Base-by-base conservation (phyloP, 257 asterid genomes). In the Plectranthus barbatus region DNA sequence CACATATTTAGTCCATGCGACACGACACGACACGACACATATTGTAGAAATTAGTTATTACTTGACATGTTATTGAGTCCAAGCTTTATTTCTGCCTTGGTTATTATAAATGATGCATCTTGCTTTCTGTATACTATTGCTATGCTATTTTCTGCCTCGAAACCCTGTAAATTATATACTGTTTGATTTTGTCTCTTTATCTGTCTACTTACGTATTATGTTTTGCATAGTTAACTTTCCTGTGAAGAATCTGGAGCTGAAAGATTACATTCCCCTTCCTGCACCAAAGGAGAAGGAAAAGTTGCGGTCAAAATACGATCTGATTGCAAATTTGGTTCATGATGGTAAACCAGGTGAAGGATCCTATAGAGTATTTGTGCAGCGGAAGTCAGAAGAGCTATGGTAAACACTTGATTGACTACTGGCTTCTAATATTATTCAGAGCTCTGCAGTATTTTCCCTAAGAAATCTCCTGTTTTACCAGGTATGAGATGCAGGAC, bases 401-500 rank as follows among this genome's bases (percentile, higher is more conserved):
- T 89, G 97, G 99, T 92, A 81, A 75, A 34, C n/a, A 44, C 40
- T 59, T 31, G 10, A 14, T 9, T 24, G 14, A 11, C 34, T 46
- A 62, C 37, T 20, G 31, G 19, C 14, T 34, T 71, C 2, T 18
- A 40, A 45, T 47, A 26, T 26, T 12, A 2, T 50, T 37, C 17
- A 24, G 18, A 23, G 20, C 61, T 34, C 54, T 20, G 34, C n/a
- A 14, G 3, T 0, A 13, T 12, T 54, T 18, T 17, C 11, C 26
- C 17, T 69, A 57, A 69, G 52, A 7, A 12, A 31, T 56, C 14
- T 67, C 19, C 37, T 73, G 10, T 39, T 45, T 66, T 37, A 24
- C 39, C 81, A 89, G 97, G 99, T 92, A 86, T 60, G 99, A 92
- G 81, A 89, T 92, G 96, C 96, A 92, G 73, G 99, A 92, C 56